Evolutionary conservation across 352 stramenopile species (phyloP).

Genomic region (Phytophthora foliorum): DNA sequence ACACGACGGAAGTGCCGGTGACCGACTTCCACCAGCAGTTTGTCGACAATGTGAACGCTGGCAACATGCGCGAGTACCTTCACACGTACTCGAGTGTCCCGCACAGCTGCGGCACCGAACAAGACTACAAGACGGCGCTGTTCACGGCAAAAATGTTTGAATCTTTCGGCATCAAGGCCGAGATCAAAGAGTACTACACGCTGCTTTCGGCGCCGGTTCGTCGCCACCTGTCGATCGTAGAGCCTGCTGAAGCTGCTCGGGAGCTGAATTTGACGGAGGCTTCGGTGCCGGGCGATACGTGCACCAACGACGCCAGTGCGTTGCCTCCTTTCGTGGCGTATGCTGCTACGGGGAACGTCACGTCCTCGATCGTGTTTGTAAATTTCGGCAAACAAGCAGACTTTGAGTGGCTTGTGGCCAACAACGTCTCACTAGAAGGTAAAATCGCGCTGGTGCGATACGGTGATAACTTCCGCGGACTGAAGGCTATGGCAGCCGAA

Average conservation of each 20-base stretch:
- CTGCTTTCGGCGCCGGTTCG: constrained; percentile 76
- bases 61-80: constrained; percentile 53
- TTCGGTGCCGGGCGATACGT: constrained; percentile 65
- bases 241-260: constrained; percentile 31
- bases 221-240: constrained; percentile 51
- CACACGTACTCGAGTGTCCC: constrained; percentile 48
- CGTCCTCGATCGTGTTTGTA: constrained; percentile 76
- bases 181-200: constrained; percentile 71
- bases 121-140: constrained; percentile 34
- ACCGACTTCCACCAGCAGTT: constrained; percentile 32
- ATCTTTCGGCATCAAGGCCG: constrained; percentile 52
- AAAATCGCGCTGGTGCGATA: constrained; percentile 82
- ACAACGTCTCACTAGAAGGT: constrained; percentile 59
- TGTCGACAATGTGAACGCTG: constrained; percentile 30
- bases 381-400: constrained; percentile 86
- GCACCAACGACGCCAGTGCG: constrained; percentile 57
- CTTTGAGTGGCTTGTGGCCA: constrained; percentile 65
- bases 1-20: not conserved
- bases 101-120: constrained; percentile 31
- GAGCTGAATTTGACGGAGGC: constrained; percentile 69
- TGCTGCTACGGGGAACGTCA: constrained; percentile 71
- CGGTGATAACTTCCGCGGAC: constrained; percentile 57
- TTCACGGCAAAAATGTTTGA: constrained; percentile 33
- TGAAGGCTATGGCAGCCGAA: constrained; percentile 79
- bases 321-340: constrained; percentile 88